A percentile compares a stretch with the other conserved stretches of the same genome.
Conservation (phyloP, 1,139 yeast genomes). For the Zhuliangozyma parablackwelliae region DNA sequence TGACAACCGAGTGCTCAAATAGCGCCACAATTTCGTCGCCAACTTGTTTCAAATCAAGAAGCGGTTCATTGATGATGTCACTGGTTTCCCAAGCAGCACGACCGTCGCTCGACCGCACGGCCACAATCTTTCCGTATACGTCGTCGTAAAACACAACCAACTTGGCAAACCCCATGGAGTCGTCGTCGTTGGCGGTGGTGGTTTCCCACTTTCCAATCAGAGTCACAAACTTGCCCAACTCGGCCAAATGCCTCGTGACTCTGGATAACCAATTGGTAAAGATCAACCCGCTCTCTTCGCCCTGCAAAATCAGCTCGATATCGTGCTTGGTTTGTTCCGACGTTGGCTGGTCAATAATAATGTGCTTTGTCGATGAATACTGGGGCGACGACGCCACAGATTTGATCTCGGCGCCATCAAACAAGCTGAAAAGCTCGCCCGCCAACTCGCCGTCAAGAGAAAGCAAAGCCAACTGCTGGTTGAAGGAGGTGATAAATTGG, state of each 20-base stretch:
- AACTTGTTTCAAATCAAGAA: conserved; percentile 9
- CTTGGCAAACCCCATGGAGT: conserved; percentile 28
- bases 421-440: conserved; percentile 10
- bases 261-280: conserved; percentile 28
- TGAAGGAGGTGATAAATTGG: conserved; percentile 8
- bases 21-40: conserved; percentile 17
- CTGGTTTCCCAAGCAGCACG: conserved; percentile 21
- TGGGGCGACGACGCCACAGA: conserved; percentile 8
- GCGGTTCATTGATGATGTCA: conserved; percentile 7
- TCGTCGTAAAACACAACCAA: conserved; percentile 27
- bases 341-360: conserved; percentile 26
- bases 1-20: conserved; percentile 14
- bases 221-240: conserved; percentile 24
- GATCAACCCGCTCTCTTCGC: conserved; percentile 20
- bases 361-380: conserved; percentile 6
- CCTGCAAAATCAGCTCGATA: conserved; percentile 30
- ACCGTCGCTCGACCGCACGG: conserved; percentile 30
- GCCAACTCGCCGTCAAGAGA: conserved; percentile 4
- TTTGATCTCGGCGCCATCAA: conserved; percentile 9
- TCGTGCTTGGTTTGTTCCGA: conserved; percentile 24
- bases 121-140: conserved; percentile 18
- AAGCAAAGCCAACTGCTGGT: conserved; percentile 8
- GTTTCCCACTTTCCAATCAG: background rate
- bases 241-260: conserved; percentile 30
- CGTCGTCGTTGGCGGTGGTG: background rate